phyloP scores from a whole-genome alignment of 306 rosid genomes.

The Medicago arabica region DNA sequence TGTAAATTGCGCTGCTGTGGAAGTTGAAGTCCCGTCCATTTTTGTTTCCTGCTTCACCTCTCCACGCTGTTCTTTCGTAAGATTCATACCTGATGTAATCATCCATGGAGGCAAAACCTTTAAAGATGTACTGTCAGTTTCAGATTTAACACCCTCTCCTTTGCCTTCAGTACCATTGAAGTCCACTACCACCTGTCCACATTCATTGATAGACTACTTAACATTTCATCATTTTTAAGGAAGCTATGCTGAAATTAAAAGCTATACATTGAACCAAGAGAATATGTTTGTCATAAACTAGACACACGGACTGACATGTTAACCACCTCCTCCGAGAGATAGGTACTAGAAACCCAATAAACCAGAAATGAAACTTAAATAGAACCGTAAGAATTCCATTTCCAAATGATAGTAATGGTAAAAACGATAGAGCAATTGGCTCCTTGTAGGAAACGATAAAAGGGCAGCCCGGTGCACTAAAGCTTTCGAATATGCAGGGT shows the following conservation, averaged over 20 bases:
- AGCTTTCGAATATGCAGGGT: too few species aligned
- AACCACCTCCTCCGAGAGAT: neutral
- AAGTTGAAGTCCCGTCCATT: conserved; percentile 65
- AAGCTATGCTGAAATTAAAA: conserved; percentile 37
- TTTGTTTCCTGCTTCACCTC: conserved; percentile 75
- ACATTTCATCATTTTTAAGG: conserved; percentile 20
- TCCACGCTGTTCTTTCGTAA: conserved; percentile 94
- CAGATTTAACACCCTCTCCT: conserved; percentile 72
- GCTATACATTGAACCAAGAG: neutral
- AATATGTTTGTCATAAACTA: neutral
- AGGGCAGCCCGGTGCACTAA: too few species aligned
- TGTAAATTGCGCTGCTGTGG: conserved; percentile 49
- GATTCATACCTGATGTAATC: conserved; percentile 90
- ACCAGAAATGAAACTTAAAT: neutral
- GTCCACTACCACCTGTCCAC: conserved; percentile 81
- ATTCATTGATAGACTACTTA: conserved; percentile 36
- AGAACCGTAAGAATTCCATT: neutral
- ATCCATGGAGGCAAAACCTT: conserved; percentile 98
- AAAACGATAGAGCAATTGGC: neutral
- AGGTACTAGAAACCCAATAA: conserved; percentile 11
- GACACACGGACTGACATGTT: neutral
- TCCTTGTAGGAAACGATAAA: neutral
- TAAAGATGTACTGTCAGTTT: conserved; percentile 53
- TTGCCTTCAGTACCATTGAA: conserved; percentile 72
- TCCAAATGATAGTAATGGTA: neutral